Evolutionary conservation across 2,329 filamentous ascomycete genomes (phyloP).

Genomic region (Cladosporium sp.): DNA sequence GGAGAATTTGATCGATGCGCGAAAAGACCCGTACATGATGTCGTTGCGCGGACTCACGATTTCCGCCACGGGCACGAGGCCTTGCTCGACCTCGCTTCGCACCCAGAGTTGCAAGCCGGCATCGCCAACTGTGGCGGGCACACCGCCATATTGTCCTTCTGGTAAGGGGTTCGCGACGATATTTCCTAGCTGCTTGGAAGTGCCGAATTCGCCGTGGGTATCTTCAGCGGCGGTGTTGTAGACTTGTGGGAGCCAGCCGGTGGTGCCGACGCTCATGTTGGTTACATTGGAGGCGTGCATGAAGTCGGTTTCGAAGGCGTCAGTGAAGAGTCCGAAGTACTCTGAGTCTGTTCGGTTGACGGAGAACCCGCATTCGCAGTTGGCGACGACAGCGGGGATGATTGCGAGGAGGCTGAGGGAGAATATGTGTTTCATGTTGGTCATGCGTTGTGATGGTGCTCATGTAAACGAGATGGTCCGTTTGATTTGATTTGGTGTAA

Average conservation of each 20-base stretch:
- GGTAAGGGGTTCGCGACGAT: conserved; percentile 50
- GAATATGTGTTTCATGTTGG: not conserved
- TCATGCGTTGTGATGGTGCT: too few relatives aligned
- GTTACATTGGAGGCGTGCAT: conserved; percentile 36
- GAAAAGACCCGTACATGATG: conserved; percentile 65
- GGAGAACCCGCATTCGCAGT: conserved; percentile 70
- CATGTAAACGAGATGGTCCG: too few relatives aligned
- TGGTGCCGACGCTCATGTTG: too few relatives aligned
- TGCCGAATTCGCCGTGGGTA: conserved; percentile 61
- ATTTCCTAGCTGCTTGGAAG: conserved; percentile 56
- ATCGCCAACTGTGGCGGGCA: conserved; percentile 40
- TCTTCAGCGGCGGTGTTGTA: conserved; percentile 60
- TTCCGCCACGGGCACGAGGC: conserved; percentile 57
- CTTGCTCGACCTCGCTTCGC: conserved; percentile 26
- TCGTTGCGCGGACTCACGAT: conserved; percentile 58
- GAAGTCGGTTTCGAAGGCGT: conserved; percentile 66
- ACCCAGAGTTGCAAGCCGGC: conserved; percentile 57
- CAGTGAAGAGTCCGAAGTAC: conserved; percentile 55
- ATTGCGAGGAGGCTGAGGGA: not conserved
- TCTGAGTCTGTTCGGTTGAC: conserved; percentile 43
- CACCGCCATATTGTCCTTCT: conserved; percentile 40
- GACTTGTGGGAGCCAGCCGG: conserved; percentile 61
- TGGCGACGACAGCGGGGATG: conserved; percentile 22
- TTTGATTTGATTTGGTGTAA: too few relatives aligned
- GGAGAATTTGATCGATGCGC: conserved; percentile 62